These are phyloP conservation scores for Phoma sp. DNA, from an alignment of 2,329 filamentous ascomycete genomes.

Conservation along the genomic window DNA sequence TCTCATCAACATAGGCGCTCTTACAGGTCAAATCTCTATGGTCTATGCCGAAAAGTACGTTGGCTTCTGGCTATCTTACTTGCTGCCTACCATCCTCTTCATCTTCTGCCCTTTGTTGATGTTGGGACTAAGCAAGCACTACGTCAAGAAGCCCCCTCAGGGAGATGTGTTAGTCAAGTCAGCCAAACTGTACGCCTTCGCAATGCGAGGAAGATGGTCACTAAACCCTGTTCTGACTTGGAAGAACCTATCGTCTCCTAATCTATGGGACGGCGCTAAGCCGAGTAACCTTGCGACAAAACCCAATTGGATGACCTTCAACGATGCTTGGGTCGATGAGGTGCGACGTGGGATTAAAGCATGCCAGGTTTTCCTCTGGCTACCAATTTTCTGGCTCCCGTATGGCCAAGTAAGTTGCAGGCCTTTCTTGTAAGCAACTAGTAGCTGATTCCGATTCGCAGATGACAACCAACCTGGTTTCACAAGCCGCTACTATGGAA, in stretches of 20 bases:
- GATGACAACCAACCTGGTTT: slow-evolving; percentile 66
- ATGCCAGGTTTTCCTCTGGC: slow-evolving; percentile 58
- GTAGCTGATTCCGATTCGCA: slow-evolving; percentile 36
- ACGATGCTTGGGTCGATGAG: slow-evolving; percentile 77
- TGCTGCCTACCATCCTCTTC: slow-evolving; percentile 70
- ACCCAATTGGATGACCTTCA: slow-evolving; percentile 78
- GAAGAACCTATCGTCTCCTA: slow-evolving; percentile 54
- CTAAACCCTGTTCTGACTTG: slow-evolving; percentile 61
- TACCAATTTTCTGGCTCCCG: slow-evolving; percentile 56
- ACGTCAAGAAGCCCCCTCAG: slow-evolving; percentile 62
- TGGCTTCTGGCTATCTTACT: slow-evolving; percentile 74
- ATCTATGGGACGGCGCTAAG: slow-evolving; percentile 60
- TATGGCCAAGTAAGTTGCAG: slow-evolving; percentile 56
- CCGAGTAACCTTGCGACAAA: slow-evolving; percentile 65
- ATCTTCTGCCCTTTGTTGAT: slow-evolving; percentile 64
- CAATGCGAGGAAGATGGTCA: slow-evolving; percentile 66
- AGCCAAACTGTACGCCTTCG: slow-evolving; percentile 63
- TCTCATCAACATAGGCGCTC: slow-evolving; percentile 71
- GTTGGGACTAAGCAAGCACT: slow-evolving; percentile 43
- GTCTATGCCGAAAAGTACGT: slow-evolving; percentile 77
- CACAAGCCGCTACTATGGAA: slow-evolving; percentile 59
- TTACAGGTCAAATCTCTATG: slow-evolving; percentile 69
- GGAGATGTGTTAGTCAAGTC: slow-evolving; percentile 76
- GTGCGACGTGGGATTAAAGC: slow-evolving; percentile 31
- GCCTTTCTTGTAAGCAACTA: background rate